These are phyloP conservation scores for Amphichorda felina DNA, from an alignment of 2,329 filamentous ascomycete genomes.

Conservation along the genomic window DNA sequence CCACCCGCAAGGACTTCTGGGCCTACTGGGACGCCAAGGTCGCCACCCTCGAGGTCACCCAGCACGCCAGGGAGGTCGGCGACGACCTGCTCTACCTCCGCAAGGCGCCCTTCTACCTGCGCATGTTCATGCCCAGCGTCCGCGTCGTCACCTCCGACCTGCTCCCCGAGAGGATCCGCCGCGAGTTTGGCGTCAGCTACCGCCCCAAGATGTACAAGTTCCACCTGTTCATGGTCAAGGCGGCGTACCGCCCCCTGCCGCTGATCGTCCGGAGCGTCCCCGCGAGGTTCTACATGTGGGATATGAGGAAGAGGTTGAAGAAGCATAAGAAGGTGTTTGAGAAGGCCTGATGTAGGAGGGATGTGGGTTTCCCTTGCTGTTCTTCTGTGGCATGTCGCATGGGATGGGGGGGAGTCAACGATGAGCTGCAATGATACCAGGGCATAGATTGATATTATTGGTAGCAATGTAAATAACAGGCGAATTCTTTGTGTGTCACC, in stretches of 20 bases:
- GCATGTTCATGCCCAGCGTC: constrained; percentile 9
- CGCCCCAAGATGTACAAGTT: constrained; percentile 6
- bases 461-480: no score
- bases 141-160: constrained; percentile 10
- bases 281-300: constrained; percentile 9
- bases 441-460: no score
- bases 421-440: no score
- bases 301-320: constrained; percentile 8
- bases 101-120: constrained; percentile 8
- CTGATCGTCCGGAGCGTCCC: constrained; percentile 14
- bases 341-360: constrained; percentile 4
- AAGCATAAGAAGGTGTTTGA: constrained; percentile 7
- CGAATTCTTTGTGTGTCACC: no score
- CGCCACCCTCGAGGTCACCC: constrained; percentile 15
- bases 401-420: no score
- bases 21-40: constrained; percentile 22
- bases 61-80: constrained; percentile 11
- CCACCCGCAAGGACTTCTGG: constrained; percentile 17
- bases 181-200: constrained; percentile 8
- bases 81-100: constrained; percentile 9
- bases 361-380: no score
- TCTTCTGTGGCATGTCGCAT: no score
- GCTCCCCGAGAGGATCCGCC: constrained; percentile 9
- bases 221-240: constrained; percentile 10
- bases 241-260: constrained; percentile 16